These are phyloP conservation scores for Oxytropis ochrocephala DNA, from an alignment of 306 rosid species.

Conservation along the genomic window DNA sequence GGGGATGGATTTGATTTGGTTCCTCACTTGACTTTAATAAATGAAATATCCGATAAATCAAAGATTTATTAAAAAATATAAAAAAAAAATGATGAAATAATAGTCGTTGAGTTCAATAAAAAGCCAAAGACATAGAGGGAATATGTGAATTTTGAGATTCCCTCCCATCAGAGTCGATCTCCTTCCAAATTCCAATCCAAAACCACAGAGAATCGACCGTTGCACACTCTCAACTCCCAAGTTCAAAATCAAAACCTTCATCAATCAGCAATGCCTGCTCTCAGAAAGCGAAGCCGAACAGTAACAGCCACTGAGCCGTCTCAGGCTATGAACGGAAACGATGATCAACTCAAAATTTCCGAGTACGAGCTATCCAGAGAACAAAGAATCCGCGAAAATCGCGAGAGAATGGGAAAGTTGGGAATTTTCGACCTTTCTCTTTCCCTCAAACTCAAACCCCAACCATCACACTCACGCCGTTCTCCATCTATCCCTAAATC, in stretches of 20 bases:
- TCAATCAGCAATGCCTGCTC: slow-evolving; percentile 22
- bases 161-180: neutral
- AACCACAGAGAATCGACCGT: slow-evolving; percentile 42
- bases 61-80: no score
- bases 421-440: slow-evolving; percentile 73
- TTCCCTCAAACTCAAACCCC: slow-evolving; percentile 41
- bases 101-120: no score
- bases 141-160: neutral
- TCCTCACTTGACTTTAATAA: no score
- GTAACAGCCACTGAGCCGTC: neutral
- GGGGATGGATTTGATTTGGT: no score
- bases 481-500: slow-evolving; percentile 18
- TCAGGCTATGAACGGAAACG: neutral
- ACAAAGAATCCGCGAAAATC: slow-evolving; percentile 74
- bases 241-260: neutral
- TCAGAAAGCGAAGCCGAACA: slow-evolving; percentile 9
- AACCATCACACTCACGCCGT: neutral
- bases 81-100: no score
- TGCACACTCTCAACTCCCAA: neutral
- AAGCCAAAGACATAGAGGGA: no score
- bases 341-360: slow-evolving; percentile 21
- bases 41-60: no score
- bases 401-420: slow-evolving; percentile 62
- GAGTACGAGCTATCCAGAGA: slow-evolving; percentile 71
- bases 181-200: neutral